These are phyloP conservation scores for Polyporus arcularius DNA, from an alignment of 768 basidiomycete genomes.

Conservation along the genomic window DNA sequence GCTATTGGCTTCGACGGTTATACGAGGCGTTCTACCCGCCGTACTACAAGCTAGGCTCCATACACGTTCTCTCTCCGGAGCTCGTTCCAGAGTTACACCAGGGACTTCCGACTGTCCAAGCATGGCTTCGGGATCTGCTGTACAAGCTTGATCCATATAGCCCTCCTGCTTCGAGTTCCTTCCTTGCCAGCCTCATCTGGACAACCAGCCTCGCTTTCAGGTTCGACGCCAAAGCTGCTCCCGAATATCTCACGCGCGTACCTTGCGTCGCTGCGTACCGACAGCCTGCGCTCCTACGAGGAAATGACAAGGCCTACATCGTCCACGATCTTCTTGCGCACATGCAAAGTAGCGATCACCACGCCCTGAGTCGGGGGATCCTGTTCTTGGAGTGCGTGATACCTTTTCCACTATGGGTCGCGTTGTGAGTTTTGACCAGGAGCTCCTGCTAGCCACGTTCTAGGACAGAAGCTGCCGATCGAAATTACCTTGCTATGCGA, in stretches of 20 bases:
- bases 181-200: constrained; percentile 44
- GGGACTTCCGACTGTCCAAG: constrained; percentile 39
- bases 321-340: constrained; percentile 30
- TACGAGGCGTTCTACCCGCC: constrained; percentile 56
- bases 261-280: constrained; percentile 25
- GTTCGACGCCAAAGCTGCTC: constrained; percentile 39
- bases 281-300: constrained; percentile 13
- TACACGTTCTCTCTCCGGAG: constrained; percentile 34
- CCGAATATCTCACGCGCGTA: constrained; percentile 37
- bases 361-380: constrained; percentile 35
- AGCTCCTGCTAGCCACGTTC: constrained; percentile 51
- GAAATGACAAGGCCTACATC: constrained; percentile 20
- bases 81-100: constrained; percentile 42
- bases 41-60: constrained; percentile 46
- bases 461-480: constrained; percentile 39
- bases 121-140: constrained; percentile 48
- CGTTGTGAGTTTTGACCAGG: too few relatives aligned
- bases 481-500: constrained; percentile 53
- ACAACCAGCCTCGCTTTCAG: constrained; percentile 38
- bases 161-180: constrained; percentile 21
- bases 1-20: constrained; percentile 47
- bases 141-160: constrained; percentile 31
- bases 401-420: background rate
- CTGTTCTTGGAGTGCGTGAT: constrained; percentile 40
- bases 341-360: constrained; percentile 1